Conservation (phyloP, 306 rosid genomes). For the Notholithocarpus densiflorus region DNA sequence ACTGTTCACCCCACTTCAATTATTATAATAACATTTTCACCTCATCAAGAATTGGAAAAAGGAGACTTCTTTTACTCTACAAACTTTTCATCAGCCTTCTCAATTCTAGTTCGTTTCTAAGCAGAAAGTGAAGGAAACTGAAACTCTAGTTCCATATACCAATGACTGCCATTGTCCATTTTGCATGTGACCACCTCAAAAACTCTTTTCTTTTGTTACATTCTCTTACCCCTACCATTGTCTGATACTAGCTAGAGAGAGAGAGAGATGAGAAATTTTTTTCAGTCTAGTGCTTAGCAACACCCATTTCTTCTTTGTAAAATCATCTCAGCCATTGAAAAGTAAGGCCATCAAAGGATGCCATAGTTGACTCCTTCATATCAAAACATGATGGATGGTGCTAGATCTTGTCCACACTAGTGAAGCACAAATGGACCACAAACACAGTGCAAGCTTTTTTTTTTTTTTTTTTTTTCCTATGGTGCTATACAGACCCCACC, state of each 20-base stretch:
- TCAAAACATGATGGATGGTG: conserved; percentile 56
- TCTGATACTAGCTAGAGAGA: background rate
- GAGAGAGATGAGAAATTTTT: background rate
- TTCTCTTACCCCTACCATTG: background rate
- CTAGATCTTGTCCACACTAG: conserved; percentile 68
- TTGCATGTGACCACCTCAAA: background rate
- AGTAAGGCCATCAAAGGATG: background rate
- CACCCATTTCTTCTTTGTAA: background rate
- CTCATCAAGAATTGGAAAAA: background rate
- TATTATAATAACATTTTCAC: background rate
- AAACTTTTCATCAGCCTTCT: background rate
- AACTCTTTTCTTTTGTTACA: background rate
- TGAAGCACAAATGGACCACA: conserved; percentile 38
- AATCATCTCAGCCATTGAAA: conserved; percentile 24
- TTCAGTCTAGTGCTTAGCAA: background rate
- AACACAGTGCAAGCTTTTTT: conserved; percentile 5
- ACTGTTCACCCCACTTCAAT: conserved; percentile 1
- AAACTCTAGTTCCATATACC: conserved; percentile 1
- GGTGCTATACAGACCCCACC: conserved; percentile 50
- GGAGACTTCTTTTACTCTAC: background rate
- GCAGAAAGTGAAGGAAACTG: background rate
- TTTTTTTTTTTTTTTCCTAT: background rate
- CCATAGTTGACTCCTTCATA: conserved; percentile 40
- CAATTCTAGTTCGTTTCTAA: background rate
- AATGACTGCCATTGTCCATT: background rate